Evolutionary conservation across 352 stramenopile genomes (phyloP).

Genomic region (Halophytophthora polymorphica): DNA sequence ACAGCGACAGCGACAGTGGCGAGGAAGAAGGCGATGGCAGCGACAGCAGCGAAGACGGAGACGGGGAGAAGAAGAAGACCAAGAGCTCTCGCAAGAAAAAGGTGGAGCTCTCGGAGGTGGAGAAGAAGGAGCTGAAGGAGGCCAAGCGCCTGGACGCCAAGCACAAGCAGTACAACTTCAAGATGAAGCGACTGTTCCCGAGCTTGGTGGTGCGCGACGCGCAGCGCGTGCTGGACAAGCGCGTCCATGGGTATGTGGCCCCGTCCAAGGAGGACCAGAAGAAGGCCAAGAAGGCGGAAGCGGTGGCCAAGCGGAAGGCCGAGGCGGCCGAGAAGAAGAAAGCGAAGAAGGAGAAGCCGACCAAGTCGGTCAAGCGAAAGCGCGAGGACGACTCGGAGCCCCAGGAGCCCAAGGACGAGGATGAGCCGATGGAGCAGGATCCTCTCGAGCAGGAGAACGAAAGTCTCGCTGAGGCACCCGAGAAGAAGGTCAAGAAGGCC

Average conservation of each 20-base stretch:
- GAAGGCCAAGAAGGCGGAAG: slow-evolving; percentile 21
- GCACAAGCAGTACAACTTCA: slow-evolving; percentile 88
- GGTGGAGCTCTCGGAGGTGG: slow-evolving; percentile 37
- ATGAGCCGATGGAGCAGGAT: slow-evolving; percentile 4
- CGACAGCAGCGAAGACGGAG: slow-evolving; percentile 9
- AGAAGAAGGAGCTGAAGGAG: slow-evolving; percentile 55
- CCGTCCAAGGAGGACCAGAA: slow-evolving; percentile 70
- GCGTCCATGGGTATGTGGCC: slow-evolving; percentile 77
- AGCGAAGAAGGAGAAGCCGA: slow-evolving; percentile 15
- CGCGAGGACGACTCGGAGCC: slow-evolving; percentile 10
- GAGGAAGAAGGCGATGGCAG: slow-evolving; percentile 19
- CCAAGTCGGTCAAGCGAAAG: slow-evolving; percentile 25
- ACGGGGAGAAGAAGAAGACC: slow-evolving; percentile 19
- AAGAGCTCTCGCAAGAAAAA: slow-evolving; percentile 22
- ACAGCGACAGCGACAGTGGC: slow-evolving; percentile 16
- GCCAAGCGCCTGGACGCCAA: slow-evolving; percentile 69
- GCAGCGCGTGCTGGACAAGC: slow-evolving; percentile 74
- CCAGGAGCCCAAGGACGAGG: slow-evolving; percentile 11
- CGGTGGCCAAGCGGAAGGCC: slow-evolving; percentile 17
- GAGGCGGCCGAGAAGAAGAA: slow-evolving; percentile 5
- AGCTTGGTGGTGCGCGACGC: slow-evolving; percentile 79
- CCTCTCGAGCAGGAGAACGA: background rate
- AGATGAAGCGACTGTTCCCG: slow-evolving; percentile 85
- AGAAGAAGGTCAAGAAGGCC: slow-evolving; percentile 25
- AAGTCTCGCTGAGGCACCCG: slow-evolving; percentile 9